Conservation (phyloP, 306 rosid species). For the Lagenaria siceraria region DNA sequence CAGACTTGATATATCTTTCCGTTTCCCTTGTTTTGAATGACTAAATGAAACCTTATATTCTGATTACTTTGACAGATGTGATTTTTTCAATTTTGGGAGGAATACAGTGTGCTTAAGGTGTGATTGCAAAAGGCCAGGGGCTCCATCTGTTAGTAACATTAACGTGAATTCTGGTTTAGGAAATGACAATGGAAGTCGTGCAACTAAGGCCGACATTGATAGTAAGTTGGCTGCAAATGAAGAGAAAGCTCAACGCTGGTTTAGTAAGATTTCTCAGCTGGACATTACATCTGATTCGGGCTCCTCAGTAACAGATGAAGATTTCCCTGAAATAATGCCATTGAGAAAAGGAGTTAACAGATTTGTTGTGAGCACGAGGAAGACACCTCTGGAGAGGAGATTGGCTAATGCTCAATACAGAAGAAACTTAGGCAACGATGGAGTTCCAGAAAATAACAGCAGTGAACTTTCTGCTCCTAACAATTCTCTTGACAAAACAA, state of each 20-base stretch:
- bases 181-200: conserved; percentile 24
- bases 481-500: conserved; percentile 13
- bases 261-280: conserved; percentile 76
- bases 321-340: conserved; percentile 96
- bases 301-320: conserved; percentile 46
- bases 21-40: background rate
- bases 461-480: conserved; percentile 9
- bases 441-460: conserved; percentile 17
- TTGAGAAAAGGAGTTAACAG: conserved; percentile 88
- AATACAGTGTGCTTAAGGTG: conserved; percentile 72
- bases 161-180: conserved; percentile 20
- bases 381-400: conserved; percentile 72
- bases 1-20: background rate
- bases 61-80: conserved; percentile 50
- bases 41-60: conserved; percentile 9
- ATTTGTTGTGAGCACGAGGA: conserved; percentile 90
- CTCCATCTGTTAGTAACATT: conserved; percentile 21
- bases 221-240: conserved; percentile 67
- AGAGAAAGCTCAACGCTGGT: conserved; percentile 92
- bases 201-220: conserved; percentile 27
- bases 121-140: conserved; percentile 81
- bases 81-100: conserved; percentile 69
- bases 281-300: conserved; percentile 51
- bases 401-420: conserved; percentile 42
- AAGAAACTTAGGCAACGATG: conserved; percentile 39